A percentile compares a stretch with the other conserved stretches of the same genome.
These are phyloP conservation scores for Sindora glabra DNA, from an alignment of 306 rosid species.

Conservation along the genomic window DNA sequence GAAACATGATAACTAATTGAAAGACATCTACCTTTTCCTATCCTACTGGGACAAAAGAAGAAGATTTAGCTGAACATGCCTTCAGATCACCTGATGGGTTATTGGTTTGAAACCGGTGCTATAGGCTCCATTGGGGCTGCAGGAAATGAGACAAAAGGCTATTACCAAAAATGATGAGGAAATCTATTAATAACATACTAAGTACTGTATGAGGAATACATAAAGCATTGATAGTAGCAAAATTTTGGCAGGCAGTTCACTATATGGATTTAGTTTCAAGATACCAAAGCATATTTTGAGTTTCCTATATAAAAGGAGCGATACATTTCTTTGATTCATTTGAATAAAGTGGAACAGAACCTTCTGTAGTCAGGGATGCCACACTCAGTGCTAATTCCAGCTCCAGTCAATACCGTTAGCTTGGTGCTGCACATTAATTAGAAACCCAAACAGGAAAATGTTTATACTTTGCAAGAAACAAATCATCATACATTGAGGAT, in stretches of 20 bases:
- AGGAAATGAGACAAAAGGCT: slow-evolving; percentile 12
- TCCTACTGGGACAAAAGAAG: slow-evolving; percentile 1
- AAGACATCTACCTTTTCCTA: background rate
- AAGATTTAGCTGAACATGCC: slow-evolving; percentile 32
- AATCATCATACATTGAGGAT: background rate
- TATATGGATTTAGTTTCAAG: background rate
- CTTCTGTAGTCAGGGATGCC: slow-evolving; percentile 98
- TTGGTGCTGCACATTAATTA: slow-evolving; percentile 45
- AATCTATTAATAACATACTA: background rate
- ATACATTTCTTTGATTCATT: background rate
- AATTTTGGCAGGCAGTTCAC: background rate
- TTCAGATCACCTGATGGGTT: slow-evolving; percentile 94
- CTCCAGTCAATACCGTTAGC: slow-evolving; percentile 76
- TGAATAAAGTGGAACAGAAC: slow-evolving; percentile 21
- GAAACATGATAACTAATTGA: slow-evolving; percentile 11
- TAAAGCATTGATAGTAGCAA: background rate
- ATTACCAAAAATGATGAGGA: slow-evolving; percentile 6
- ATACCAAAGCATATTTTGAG: background rate
- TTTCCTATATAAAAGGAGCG: background rate
- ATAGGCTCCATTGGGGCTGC: slow-evolving; percentile 95
- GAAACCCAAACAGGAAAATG: slow-evolving; percentile 8
- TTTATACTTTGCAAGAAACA: background rate
- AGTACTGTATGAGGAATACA: background rate
- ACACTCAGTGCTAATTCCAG: slow-evolving; percentile 93
- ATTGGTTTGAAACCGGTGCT: slow-evolving; percentile 95